Base-by-base conservation (phyloP, 345 rosid genomes). In the Lepidium sativum region DNA sequence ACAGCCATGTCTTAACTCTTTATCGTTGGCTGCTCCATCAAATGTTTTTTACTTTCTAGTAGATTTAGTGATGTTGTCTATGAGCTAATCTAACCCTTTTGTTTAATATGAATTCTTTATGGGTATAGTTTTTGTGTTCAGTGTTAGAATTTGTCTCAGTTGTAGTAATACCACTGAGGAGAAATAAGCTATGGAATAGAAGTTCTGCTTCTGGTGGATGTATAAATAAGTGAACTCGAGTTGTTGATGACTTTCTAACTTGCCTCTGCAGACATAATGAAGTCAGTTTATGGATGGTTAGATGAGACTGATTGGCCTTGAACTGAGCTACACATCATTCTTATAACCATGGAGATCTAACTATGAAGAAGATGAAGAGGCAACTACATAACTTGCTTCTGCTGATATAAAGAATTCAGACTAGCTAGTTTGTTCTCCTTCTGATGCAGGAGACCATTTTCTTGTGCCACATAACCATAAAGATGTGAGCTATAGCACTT, bases 1-100 rank as follows among this genome's bases (percentile, higher is more conserved):
- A 77, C 94, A 50, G 91, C 96, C 53, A 79, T 89, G 48, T 81
- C 82, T 59, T 89, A 70, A 78, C 65, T 53, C 52, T 33, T 56
- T 15, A 17, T 8, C 35, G 32, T 31, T 34, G 8, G 25, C n/a
- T 49, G 50, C 40, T 16, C 27, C 40, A 23, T 65, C 68, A 63
- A 68, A 49, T 62, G 68, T 70, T 16, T 49, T 51, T 75, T 6
- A 5, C 31, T 27, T 27, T 27, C 31, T 27, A 27, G 64, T 71
- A 65, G 71, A 44, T 55, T 53, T 79, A 75, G 76, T 18, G n/a
- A 17, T 27, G 41, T 20, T 48, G 37, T 67, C 72, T 61, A 76
- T 18, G 63, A 54, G 10, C 78, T 63, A 63, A 58, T 18, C 77
- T 78, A 75, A 43, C 10, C 49, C 20, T 58, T 64, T 58, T 11